phyloP scores from a whole-genome alignment of 495 filamentous ascomycete genomes.

The Xylaria sp. region DNA sequence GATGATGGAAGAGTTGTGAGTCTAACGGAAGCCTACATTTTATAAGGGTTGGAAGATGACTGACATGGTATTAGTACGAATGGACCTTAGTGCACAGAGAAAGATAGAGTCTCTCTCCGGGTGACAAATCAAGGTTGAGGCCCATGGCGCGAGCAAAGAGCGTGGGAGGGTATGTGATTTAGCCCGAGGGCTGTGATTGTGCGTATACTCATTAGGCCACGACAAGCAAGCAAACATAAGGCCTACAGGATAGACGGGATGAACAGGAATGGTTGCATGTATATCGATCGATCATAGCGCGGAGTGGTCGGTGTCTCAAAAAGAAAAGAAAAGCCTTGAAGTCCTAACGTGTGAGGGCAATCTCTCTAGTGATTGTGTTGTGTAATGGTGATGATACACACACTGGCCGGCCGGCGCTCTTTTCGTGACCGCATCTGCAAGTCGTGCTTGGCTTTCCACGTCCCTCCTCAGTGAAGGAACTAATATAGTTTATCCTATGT shows the following conservation, averaged over 20 bases:
- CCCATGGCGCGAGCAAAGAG: slow-evolving; percentile 28
- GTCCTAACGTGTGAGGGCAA: slow-evolving; percentile 1
- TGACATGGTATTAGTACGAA: slow-evolving; percentile 69
- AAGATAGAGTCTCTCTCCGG: slow-evolving; percentile 44
- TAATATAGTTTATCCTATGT: neutral
- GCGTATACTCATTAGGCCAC: neutral
- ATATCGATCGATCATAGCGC: neutral
- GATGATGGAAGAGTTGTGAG: slow-evolving; percentile 80
- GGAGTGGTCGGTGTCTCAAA: neutral
- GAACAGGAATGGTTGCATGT: neutral
- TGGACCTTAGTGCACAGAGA: slow-evolving; percentile 84
- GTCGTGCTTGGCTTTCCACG: neutral
- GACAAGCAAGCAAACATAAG: neutral
- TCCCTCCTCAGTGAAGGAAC: neutral
- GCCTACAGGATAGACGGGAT: slow-evolving; percentile 18
- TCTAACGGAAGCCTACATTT: slow-evolving; percentile 16
- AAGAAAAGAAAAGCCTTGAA: slow-evolving; percentile 21
- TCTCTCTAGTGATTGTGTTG: neutral
- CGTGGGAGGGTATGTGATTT: slow-evolving; percentile 23
- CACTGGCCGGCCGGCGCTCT: neutral
- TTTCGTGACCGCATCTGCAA: neutral
- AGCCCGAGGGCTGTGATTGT: neutral
- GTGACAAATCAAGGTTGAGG: neutral
- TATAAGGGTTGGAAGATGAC: slow-evolving; percentile 8
- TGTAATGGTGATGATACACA: neutral